Percentiles rank a stretch among this genome's conserved stretches.
Evolutionary conservation across 2,329 filamentous ascomycete species (phyloP).

Genomic region (Dactylonectria macrodidyma): DNA sequence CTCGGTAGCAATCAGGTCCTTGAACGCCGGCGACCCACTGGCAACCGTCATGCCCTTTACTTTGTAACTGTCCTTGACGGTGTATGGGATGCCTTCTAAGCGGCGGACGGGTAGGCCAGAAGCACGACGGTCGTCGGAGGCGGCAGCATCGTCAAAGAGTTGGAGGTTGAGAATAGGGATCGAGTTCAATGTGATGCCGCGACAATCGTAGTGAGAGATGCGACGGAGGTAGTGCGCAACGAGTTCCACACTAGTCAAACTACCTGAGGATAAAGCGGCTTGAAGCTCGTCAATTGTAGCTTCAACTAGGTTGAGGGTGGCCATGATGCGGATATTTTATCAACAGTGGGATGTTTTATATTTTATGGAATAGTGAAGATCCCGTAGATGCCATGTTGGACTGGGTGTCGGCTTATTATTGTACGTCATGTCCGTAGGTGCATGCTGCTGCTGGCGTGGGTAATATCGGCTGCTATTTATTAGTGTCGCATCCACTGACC

Average conservation of each 20-base stretch:
- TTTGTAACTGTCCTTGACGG: constrained; percentile 71
- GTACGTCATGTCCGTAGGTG: no score
- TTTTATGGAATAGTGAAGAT: background rate
- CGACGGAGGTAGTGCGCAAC: constrained; percentile 46
- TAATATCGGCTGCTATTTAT: no score
- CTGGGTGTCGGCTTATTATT: no score
- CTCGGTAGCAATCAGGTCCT: constrained; percentile 62
- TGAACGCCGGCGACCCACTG: constrained; percentile 68
- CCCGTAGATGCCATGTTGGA: no score
- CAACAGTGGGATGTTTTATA: background rate
- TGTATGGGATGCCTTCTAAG: constrained; percentile 71
- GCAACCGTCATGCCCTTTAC: constrained; percentile 67
- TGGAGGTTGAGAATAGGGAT: constrained; percentile 45
- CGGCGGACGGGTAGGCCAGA: constrained; percentile 33
- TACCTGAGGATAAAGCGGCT: constrained; percentile 31
- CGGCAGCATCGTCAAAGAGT: constrained; percentile 47
- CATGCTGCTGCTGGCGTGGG: no score
- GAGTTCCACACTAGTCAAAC: constrained; percentile 48
- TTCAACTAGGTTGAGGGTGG: constrained; percentile 36
- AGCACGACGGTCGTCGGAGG: constrained; percentile 48
- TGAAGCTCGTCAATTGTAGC: constrained; percentile 44
- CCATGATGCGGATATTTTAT: background rate
- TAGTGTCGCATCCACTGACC: no score
- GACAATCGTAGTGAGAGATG: constrained; percentile 45
- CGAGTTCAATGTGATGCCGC: constrained; percentile 46